phyloP scores from a whole-genome alignment of 2,329 filamentous ascomycete species.

The Thelonectria olida region DNA sequence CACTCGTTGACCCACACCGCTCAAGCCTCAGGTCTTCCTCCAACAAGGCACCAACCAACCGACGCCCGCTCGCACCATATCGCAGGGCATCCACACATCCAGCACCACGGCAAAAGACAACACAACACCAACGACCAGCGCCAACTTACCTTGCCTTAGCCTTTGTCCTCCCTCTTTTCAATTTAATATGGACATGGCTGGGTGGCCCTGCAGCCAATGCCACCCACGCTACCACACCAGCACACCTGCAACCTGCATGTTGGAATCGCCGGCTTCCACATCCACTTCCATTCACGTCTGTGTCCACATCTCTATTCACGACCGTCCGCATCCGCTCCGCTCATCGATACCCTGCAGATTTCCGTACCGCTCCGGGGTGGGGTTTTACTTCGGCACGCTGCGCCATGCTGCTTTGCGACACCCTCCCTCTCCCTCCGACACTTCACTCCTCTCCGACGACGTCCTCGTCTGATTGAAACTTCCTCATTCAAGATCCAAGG shows the following conservation, averaged over 20 bases:
- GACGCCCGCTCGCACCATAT: slow-evolving; percentile 8
- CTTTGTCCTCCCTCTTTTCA: not conserved
- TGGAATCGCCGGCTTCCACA: slow-evolving; percentile 23
- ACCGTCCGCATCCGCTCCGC: slow-evolving; percentile 7
- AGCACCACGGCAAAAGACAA: slow-evolving; percentile 2
- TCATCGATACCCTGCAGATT: slow-evolving; percentile 22
- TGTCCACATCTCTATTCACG: slow-evolving; percentile 5
- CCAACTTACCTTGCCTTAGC: slow-evolving; percentile 17
- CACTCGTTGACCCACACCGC: slow-evolving; percentile 21
- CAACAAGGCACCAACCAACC: slow-evolving; percentile 1
- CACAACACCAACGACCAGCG: slow-evolving; percentile 19
- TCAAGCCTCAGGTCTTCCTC: not conserved
- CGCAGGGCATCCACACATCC: slow-evolving; percentile 12
- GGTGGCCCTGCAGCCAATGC: slow-evolving; percentile 22
- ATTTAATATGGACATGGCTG: slow-evolving; percentile 22
- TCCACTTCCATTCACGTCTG: slow-evolving; percentile 1
- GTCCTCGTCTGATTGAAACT: slow-evolving; percentile 33
- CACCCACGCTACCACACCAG: slow-evolving; percentile 11
- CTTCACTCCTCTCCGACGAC: slow-evolving; percentile 1
- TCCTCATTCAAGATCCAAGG: slow-evolving; percentile 19
- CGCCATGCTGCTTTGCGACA: slow-evolving; percentile 33
- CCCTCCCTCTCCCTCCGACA: slow-evolving; percentile 18
- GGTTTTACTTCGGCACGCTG: slow-evolving; percentile 24
- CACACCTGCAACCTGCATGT: slow-evolving; percentile 3
- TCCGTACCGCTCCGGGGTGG: slow-evolving; percentile 16